Percentiles rank a stretch among this genome's conserved stretches.
Conservation (phyloP, 2,329 filamentous ascomycete genomes). For the Aspergillus ibericus region DNA sequence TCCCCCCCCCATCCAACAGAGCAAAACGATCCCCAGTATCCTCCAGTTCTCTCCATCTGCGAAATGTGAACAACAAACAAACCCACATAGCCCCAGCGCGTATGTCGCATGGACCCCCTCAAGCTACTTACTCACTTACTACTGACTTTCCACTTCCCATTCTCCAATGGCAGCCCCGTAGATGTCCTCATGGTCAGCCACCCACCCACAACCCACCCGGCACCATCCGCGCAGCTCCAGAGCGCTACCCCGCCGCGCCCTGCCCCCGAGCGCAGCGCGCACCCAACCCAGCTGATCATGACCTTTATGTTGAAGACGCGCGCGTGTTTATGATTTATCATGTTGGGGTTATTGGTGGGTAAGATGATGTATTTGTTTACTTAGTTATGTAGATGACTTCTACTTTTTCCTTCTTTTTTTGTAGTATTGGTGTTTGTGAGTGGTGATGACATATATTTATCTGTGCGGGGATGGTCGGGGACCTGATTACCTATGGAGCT, state of each 20-base stretch:
- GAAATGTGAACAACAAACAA: not conserved
- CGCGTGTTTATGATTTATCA: not conserved
- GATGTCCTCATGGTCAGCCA: not conserved
- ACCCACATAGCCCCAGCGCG: not conserved
- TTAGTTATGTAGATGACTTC: too few species aligned
- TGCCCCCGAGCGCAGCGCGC: not conserved
- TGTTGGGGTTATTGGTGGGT: not conserved
- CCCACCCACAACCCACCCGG: too few species aligned
- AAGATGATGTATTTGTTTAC: too few species aligned
- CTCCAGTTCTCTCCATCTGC: too few species aligned
- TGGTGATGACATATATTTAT: too few species aligned
- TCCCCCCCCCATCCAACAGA: slow-evolving; percentile 21
- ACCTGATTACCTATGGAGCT: too few species aligned
- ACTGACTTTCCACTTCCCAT: not conserved
- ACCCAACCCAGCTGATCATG: not conserved
- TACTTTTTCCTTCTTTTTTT: too few species aligned
- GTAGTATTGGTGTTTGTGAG: too few species aligned
- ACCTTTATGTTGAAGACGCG: too few species aligned
- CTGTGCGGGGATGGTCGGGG: too few species aligned
- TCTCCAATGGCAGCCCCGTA: not conserved
- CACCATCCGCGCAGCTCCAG: too few species aligned
- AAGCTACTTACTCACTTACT: too few species aligned
- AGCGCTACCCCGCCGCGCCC: not conserved
- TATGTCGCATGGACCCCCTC: not conserved
- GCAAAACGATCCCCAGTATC: not conserved